Base-by-base conservation (phyloP, 1,284 basidiomycete genomes). In the Wolfiporia cocos region DNA sequence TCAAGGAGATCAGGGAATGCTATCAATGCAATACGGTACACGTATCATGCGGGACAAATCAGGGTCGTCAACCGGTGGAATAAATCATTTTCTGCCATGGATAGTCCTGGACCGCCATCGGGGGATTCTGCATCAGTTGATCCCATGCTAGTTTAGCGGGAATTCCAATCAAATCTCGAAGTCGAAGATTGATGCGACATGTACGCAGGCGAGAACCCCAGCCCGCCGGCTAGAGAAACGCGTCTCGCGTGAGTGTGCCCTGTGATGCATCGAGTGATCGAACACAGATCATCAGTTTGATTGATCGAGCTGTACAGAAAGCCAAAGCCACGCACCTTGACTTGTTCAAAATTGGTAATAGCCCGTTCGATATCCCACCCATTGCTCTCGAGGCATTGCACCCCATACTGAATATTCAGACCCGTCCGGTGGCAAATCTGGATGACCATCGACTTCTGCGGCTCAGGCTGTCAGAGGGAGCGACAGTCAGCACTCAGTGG, bases 311-410 rank as follows among this genome's bases (percentile, higher is more conserved):
- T 43, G 37, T 37, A 29, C 19, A 34, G 7, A 21, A 38, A 28
- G 46, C 36, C 35, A 42, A 36, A 43, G 14, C 39, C 19, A 59
- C 73, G 47, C 52, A 85, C 84, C 76, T 86, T 86, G 54, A 89
- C 86, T 56, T 86, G 74, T 54, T 89, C 78, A 61, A 91, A 95
- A 57, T 93, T 93, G 40, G 72, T 72, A 29, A 90, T 58, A 0
- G 92, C 92, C 45, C 73, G 70, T 31, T 80, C 78, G 31, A 86
- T 51, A 57, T 91, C 77, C 91, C 91, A 95, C 11, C 67, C 78
- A 55, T 92, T 93, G 43, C 78, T 79, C 51, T 76, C 70, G 44
- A 95, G 64, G 58, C 92, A 94, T 48, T 94, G 83, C n/a, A 82
- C 68, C 1, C 88, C 74, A 56, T 78, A 93, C 50, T 74, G 70